These are phyloP conservation scores for Nakaseomyces glabratus DNA, from an alignment of 1,139 yeast species.

Conservation along the genomic window DNA sequence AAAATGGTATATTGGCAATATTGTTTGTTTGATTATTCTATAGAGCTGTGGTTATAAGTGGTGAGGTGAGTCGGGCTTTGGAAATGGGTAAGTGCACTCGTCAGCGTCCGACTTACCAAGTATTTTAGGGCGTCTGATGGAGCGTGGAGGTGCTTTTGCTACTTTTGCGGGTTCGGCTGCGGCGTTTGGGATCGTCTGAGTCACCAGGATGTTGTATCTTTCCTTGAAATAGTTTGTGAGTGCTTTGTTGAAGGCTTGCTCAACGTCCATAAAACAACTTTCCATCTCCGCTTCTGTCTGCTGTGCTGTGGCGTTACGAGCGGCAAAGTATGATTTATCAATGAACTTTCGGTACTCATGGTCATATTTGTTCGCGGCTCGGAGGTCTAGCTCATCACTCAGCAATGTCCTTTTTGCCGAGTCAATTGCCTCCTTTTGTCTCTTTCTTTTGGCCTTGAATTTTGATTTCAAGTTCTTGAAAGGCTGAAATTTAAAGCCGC, in stretches of 20 bases:
- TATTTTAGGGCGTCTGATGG: too few species aligned
- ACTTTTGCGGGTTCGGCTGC: too few species aligned
- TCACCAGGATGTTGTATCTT: slow-evolving; percentile 1
- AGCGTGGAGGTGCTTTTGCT: too few species aligned
- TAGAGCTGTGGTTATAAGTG: too few species aligned
- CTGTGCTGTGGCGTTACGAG: background rate
- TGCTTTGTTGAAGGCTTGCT: background rate
- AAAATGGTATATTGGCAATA: too few species aligned
- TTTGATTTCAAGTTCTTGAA: background rate
- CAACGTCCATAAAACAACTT: slow-evolving; percentile 1
- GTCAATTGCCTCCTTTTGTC: too few species aligned
- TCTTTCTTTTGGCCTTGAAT: background rate
- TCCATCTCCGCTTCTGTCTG: background rate
- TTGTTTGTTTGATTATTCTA: too few species aligned
- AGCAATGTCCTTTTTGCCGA: background rate
- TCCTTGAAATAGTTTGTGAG: slow-evolving; percentile 1
- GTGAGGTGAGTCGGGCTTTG: too few species aligned
- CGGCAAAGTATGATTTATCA: background rate
- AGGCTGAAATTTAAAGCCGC: background rate
- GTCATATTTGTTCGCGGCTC: background rate
- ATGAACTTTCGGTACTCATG: slow-evolving; percentile 6
- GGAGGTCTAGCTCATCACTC: slow-evolving; percentile 1
- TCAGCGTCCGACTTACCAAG: too few species aligned
- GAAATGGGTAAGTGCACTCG: too few species aligned
- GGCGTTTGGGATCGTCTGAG: too few species aligned